phyloP scores from a whole-genome alignment of 148 eudicot species.

The Heliosperma pusillum region DNA sequence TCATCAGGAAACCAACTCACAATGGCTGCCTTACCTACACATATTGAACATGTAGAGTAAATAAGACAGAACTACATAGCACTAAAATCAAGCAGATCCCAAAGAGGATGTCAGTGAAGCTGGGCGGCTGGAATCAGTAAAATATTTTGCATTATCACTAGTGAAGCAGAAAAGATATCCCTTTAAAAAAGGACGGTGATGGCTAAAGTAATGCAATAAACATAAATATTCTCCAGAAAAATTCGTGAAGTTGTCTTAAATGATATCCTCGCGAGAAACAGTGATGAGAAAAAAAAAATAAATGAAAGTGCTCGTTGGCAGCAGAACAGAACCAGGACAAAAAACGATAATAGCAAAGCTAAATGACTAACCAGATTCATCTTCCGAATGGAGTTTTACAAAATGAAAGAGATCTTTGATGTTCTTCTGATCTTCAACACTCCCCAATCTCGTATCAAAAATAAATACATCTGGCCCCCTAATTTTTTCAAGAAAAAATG shows the following conservation, averaged over 20 bases:
- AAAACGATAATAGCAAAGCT: not conserved
- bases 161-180: not conserved
- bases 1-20: slow-evolving; percentile 77
- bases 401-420: slow-evolving; percentile 62
- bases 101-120: not conserved
- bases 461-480: slow-evolving; percentile 77
- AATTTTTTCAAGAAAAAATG: slow-evolving; percentile 8
- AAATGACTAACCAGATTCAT: slow-evolving; percentile 64
- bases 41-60: slow-evolving; percentile 17
- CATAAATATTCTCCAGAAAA: not conserved
- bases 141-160: not conserved
- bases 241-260: not conserved
- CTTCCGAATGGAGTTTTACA: slow-evolving; percentile 34
- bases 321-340: not conserved
- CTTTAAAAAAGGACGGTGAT: not conserved
- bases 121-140: not conserved
- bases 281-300: not conserved
- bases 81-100: not conserved
- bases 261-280: not conserved
- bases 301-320: not conserved
- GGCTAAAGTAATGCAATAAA: not conserved
- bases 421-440: slow-evolving; percentile 60
- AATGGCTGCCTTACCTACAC: slow-evolving; percentile 39
- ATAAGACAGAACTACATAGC: not conserved
- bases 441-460: slow-evolving; percentile 66